Conservation (phyloP, 1,284 basidiomycete species). For the Melanopsichium pennsylvanicum region DNA sequence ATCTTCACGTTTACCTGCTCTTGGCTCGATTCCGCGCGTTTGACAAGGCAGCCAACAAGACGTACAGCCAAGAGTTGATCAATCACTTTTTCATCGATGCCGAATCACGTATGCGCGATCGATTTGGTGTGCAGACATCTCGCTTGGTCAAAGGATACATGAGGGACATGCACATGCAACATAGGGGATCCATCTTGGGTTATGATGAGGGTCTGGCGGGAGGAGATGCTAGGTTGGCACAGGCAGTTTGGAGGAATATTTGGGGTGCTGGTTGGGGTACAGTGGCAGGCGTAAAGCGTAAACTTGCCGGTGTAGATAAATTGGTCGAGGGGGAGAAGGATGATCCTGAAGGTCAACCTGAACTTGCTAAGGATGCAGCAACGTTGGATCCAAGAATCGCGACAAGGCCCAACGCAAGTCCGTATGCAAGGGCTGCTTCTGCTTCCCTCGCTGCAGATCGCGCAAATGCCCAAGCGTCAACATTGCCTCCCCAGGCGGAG, state of each 20-base stretch:
- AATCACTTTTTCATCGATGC: slow-evolving; percentile 97
- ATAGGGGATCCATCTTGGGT: slow-evolving; percentile 81
- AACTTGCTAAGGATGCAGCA: slow-evolving; percentile 62
- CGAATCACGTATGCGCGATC: slow-evolving; percentile 84
- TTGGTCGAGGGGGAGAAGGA: slow-evolving; percentile 52
- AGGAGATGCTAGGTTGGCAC: slow-evolving; percentile 71
- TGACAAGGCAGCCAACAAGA: slow-evolving; percentile 73
- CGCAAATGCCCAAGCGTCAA: slow-evolving; percentile 13
- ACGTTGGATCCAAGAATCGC: slow-evolving; percentile 35
- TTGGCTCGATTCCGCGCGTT: slow-evolving; percentile 86
- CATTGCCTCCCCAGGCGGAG: slow-evolving; percentile 11
- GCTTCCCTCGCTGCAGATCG: slow-evolving; percentile 26
- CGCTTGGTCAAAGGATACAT: slow-evolving; percentile 86
- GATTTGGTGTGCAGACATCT: slow-evolving; percentile 76
- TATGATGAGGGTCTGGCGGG: slow-evolving; percentile 79
- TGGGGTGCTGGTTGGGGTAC: slow-evolving; percentile 71
- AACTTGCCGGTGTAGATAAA: slow-evolving; percentile 54
- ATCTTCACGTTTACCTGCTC: slow-evolving; percentile 90
- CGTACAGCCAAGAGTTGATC: slow-evolving; percentile 81
- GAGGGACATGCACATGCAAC: slow-evolving; percentile 88
- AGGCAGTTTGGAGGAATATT: slow-evolving; percentile 89
- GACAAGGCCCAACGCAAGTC: slow-evolving; percentile 21
- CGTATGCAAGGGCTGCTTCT: slow-evolving; percentile 32
- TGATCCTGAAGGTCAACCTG: slow-evolving; percentile 68
- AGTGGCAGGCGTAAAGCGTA: slow-evolving; percentile 67